Conservation (phyloP, 805 yeast genomes). For the Metschnikowia hibisci region DNA sequence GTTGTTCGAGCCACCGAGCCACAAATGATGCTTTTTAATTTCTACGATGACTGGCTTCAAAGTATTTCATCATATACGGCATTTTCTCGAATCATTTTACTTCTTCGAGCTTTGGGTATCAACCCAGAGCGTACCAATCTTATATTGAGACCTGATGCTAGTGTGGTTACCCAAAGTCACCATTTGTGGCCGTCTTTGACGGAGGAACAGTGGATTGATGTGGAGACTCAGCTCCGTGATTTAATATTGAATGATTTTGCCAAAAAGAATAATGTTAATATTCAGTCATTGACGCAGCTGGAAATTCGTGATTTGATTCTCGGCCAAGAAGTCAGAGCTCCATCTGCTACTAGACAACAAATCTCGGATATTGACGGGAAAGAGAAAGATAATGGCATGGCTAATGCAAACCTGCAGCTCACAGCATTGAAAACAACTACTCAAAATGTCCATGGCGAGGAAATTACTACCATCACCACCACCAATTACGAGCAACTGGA, state of each 20-base stretch:
- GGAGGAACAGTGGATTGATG: conserved; percentile 88
- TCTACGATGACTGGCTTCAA: conserved; percentile 89
- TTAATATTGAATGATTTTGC: conserved; percentile 82
- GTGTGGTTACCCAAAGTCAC: conserved; percentile 64
- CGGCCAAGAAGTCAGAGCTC: conserved; percentile 91
- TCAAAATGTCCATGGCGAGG: conserved; percentile 92
- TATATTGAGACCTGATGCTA: conserved; percentile 70
- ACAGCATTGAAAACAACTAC: conserved; percentile 81
- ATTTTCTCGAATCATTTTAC: conserved; percentile 77
- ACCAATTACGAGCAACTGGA: conserved; percentile 80
- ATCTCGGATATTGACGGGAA: conserved; percentile 65
- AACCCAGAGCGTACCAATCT: conserved; percentile 72
- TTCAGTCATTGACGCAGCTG: conserved; percentile 82
- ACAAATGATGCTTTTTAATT: conserved; percentile 83
- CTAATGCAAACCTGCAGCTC: conserved; percentile 46
- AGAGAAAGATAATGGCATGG: conserved; percentile 30
- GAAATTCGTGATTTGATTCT: conserved; percentile 91
- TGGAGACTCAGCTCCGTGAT: conserved; percentile 85
- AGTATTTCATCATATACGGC: conserved; percentile 87
- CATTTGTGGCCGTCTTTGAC: conserved; percentile 92
- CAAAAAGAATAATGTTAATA: conserved; percentile 77
- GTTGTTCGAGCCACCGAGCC: conserved; percentile 88
- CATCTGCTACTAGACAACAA: conserved; percentile 81
- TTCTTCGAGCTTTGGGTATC: conserved; percentile 79
- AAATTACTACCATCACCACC: conserved; percentile 90